Percentiles rank a stretch among this genome's conserved stretches.
These are phyloP conservation scores for Talaromyces rugulosus DNA, from an alignment of 2,329 filamentous ascomycete species.

Conservation along the genomic window DNA sequence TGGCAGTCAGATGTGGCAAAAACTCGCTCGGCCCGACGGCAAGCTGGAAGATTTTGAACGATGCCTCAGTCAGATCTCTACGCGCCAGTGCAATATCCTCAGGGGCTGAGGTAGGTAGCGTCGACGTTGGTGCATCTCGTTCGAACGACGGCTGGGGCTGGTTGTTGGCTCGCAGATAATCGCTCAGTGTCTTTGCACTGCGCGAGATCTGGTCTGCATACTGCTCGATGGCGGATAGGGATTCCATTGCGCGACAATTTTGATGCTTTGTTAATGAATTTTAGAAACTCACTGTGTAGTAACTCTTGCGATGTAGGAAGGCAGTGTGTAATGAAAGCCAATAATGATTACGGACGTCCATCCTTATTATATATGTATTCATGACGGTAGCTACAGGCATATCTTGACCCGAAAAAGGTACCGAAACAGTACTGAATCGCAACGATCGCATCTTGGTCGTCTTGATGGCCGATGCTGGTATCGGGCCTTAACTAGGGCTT, in stretches of 20 bases:
- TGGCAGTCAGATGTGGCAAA: conserved; percentile 12
- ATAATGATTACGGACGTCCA: not conserved
- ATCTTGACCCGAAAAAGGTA: not conserved
- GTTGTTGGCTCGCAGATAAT: not conserved
- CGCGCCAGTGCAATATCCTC: conserved; percentile 16
- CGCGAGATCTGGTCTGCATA: not conserved
- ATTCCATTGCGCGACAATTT: not conserved
- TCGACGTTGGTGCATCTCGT: conserved; percentile 2
- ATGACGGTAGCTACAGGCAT: not conserved
- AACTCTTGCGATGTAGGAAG: not conserved
- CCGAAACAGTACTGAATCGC: not conserved
- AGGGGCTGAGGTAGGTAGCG: conserved; percentile 9
- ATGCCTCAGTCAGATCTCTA: conserved; percentile 18
- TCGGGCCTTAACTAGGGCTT: not conserved
- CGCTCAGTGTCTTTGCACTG: not conserved
- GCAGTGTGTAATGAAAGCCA: not conserved
- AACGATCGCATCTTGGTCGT: not conserved
- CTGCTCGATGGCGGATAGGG: not conserved
- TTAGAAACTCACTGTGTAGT: not conserved
- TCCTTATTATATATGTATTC: not conserved
- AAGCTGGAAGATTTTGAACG: conserved; percentile 20
- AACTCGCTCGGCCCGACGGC: conserved; percentile 19
- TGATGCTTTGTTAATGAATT: not conserved
- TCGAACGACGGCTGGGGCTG: conserved; percentile 10
- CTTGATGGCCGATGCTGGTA: not conserved